Evolutionary conservation across 23 red algal genomes (phyloP).

Genomic region (Agarophyton chilense): DNA sequence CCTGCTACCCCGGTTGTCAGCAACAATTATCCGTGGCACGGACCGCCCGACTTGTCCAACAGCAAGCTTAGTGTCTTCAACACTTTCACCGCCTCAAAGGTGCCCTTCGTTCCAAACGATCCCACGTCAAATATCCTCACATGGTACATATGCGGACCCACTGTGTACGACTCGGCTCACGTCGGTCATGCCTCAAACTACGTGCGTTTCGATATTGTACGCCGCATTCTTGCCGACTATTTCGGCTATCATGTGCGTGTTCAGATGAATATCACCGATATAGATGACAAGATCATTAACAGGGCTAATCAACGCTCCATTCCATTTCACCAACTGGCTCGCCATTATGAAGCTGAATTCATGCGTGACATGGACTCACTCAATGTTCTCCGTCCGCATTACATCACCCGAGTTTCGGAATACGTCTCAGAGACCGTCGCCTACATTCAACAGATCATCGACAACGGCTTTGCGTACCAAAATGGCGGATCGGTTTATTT

Average conservation of each 20-base stretch:
- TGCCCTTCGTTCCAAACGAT: constrained; percentile 39
- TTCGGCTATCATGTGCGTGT: constrained; percentile 80
- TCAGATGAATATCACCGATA: constrained; percentile 98
- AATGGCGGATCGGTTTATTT: constrained; percentile 90
- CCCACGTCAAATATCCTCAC: constrained; percentile 23
- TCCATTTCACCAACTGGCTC: constrained; percentile 66
- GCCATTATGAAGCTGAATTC: constrained; percentile 79
- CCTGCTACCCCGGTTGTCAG: background rate
- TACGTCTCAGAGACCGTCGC: constrained; percentile 87
- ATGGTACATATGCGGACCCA: constrained; percentile 99
- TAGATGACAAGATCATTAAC: constrained; percentile 99
- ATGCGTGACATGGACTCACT: constrained; percentile 90
- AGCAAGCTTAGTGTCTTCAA: constrained; percentile 64
- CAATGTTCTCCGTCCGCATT: constrained; percentile 74
- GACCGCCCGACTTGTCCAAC: constrained; percentile 35
- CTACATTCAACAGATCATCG: constrained; percentile 74
- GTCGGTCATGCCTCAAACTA: constrained; percentile 97
- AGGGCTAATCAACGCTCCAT: constrained; percentile 65
- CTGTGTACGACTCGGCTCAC: constrained; percentile 96
- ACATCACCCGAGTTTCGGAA: constrained; percentile 88
- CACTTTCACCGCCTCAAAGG: constrained; percentile 68
- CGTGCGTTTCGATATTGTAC: constrained; percentile 91
- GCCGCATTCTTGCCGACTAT: constrained; percentile 82
- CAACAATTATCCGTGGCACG: constrained; percentile 45
- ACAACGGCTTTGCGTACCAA: constrained; percentile 87